Base-by-base conservation (phyloP, 805 yeast species). In the Maudiozyma bulderi region DNA sequence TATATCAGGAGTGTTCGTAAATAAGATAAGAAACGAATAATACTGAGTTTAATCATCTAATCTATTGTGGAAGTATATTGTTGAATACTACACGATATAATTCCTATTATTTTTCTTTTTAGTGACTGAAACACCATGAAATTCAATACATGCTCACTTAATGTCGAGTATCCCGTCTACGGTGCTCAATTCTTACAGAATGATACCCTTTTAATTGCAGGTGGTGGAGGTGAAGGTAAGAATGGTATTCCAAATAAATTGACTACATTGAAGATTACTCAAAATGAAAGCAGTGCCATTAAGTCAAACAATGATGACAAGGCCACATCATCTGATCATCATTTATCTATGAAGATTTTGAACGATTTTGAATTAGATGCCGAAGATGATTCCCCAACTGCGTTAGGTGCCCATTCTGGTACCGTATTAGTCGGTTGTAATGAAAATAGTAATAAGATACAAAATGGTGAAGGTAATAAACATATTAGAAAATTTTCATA, bases 171-270 rank as follows among this genome's bases (percentile, higher is more conserved):
- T 59, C 98, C 98, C 0, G 74, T 88, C 10, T 86, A 84, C 56
- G 90, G 88, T 3, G 82, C 91, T 46, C 77, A 78, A 53, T 89
- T 87, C 61, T 70, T 81, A 43, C 73, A 77, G 55, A 75, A 80
- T 53, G 67, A 72, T 51, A 76, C 80, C 1, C 64, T 89, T 30
- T 64, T 89, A 43, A 84, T 84, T 33, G 81, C 87, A 5, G 98
- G 98, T 34, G 98, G 98, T 41, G 97, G 97, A 31, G 98, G 98
- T 31, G 96, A 87, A 65, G 96, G 96, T 13, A 83, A 82, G 59
- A 85, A 90, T 60, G 97, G 97, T 35, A 82, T 91, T 48, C 86
- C 91, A 38, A 91, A 91, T 67, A 87, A 84, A 62, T 70, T 91
- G 55, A 77, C 88, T 8, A 80, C 82, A 2, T 64, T 84, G 41